Evolutionary conservation across 495 filamentous ascomycete species (phyloP), one percentile per base, ranked within the genome.

Genomic region (Penicillium roqueforti): DNA sequence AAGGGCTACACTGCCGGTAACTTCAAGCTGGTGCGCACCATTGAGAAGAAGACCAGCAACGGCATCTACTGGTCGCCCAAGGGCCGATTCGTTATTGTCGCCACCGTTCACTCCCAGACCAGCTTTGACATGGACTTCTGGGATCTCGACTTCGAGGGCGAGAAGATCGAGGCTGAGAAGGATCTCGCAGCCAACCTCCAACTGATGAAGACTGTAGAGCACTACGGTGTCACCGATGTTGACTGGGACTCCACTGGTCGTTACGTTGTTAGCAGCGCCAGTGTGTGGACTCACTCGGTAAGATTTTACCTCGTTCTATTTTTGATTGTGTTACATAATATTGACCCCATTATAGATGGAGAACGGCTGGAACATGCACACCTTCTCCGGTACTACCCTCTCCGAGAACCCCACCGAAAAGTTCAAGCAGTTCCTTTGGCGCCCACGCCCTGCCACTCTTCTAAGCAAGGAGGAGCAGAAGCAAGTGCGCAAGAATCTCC

Each of bases 21-120:
- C 78, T 98, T 96, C 81, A 93, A 89, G 79, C 87, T 92, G 58
- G 84, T 97, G 51, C 84, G 88, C 38, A 97, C 91, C 1, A 79
- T 95, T 19, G 93, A 98, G 60, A 96, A 96, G 84, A 97, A 96
- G 82, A 98, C 91, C 71, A 95, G 86, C 81, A 98, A 98, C 65
- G 95, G 88, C 48, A 97, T 98, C 65, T 96, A 96, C 83, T 98
- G 93, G 93, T 95, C 90, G n/a, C 93, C 93, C 13, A 91, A 88
- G 76, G 93, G 93, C 14, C 84, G 93, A 16, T 97, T 98, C 65
- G 91, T 96, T 40, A 83, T 96, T 38, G 83, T 98, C 13, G 93
- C 89, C 20, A 93, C 93, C 2, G 87, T 98, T 13, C 85, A 89
- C 76, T 95, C 89, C 53, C 85, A 89, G 66, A 87, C 95, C 72